A percentile compares a stretch with the other conserved stretches of the same genome.
Conservation (phyloP, 1,284 basidiomycete genomes). For the Malassezia dermatis region DNA sequence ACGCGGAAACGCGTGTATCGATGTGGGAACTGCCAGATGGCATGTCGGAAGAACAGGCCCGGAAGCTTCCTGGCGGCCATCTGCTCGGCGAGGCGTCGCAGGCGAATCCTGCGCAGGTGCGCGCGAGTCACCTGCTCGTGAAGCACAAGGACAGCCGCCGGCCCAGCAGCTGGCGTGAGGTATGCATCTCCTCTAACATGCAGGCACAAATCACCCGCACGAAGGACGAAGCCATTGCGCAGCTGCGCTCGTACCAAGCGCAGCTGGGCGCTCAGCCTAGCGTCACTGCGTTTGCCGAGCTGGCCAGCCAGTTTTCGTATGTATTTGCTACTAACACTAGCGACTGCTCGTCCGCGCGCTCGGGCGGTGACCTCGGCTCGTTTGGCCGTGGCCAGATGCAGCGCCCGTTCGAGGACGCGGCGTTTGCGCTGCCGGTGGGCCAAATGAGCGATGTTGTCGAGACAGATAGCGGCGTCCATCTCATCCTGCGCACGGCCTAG, state of each 20-base stretch:
- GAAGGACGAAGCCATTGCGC: constrained; percentile 75
- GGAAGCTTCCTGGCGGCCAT: constrained; percentile 35
- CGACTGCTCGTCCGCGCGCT: constrained; percentile 43
- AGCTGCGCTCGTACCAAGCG: constrained; percentile 52
- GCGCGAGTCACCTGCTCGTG: constrained; percentile 86
- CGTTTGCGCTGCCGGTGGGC: constrained; percentile 69
- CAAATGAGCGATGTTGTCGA: constrained; percentile 75
- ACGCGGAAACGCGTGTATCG: constrained; percentile 61
- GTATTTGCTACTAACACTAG: constrained; percentile 19
- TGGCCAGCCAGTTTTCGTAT: constrained; percentile 37
- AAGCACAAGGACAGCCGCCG: constrained; percentile 80
- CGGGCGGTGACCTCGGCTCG: constrained; percentile 52
- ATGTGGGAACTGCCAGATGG: constrained; percentile 70
- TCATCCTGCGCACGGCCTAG: constrained; percentile 77
- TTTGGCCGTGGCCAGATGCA: constrained; percentile 90
- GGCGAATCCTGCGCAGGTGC: constrained; percentile 57
- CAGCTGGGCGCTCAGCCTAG: constrained; percentile 28
- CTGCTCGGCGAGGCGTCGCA: constrained; percentile 20
- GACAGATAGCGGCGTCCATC: constrained; percentile 90
- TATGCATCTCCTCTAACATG: neutral
- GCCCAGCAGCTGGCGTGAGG: constrained; percentile 54
- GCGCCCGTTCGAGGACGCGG: constrained; percentile 87
- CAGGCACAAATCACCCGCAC: constrained; percentile 73
- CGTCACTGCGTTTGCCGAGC: constrained; percentile 31
- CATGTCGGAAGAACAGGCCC: constrained; percentile 51